phyloP scores from a whole-genome alignment of 352 stramenopile genomes.

The Phytophthora aleatoria region DNA sequence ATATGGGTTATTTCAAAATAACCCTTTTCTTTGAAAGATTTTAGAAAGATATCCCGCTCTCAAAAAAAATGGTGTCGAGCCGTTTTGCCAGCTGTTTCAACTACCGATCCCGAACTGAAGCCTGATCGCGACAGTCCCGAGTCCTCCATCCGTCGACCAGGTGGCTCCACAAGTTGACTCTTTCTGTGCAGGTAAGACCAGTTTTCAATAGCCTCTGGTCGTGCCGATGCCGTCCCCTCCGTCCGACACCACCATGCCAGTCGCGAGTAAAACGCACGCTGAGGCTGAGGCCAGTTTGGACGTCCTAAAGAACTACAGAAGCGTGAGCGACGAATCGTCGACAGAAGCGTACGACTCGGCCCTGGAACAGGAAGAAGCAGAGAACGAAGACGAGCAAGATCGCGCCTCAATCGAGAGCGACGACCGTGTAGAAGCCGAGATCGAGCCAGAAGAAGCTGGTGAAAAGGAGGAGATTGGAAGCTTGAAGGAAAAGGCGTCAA shows the following conservation, averaged over 20 bases:
- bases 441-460: conserved; percentile 22
- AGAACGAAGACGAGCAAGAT: conserved; percentile 17
- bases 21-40: too few relatives aligned
- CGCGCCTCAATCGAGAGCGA: conserved; percentile 4
- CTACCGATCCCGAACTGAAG: neutral
- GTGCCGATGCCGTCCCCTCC: conserved; percentile 21
- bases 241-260: neutral
- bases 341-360: conserved; percentile 18
- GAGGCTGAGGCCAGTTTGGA: conserved; percentile 17
- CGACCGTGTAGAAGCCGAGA: conserved; percentile 16
- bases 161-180: conserved; percentile 21
- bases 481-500: conserved; percentile 22
- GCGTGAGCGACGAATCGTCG: conserved; percentile 22
- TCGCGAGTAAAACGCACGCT: neutral
- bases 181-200: conserved; percentile 17
- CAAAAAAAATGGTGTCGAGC: conserved; percentile 2
- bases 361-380: conserved; percentile 16
- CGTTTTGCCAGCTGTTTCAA: conserved; percentile 5
- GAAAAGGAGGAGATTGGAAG: conserved; percentile 25
- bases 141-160: conserved; percentile 7
- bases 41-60: neutral
- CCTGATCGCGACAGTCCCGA: conserved; percentile 3
- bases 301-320: conserved; percentile 13
- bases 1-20: too few relatives aligned
- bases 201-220: conserved; percentile 17